Base-by-base conservation (phyloP, 2,329 filamentous ascomycete genomes). In the Alternaria metachromatica region DNA sequence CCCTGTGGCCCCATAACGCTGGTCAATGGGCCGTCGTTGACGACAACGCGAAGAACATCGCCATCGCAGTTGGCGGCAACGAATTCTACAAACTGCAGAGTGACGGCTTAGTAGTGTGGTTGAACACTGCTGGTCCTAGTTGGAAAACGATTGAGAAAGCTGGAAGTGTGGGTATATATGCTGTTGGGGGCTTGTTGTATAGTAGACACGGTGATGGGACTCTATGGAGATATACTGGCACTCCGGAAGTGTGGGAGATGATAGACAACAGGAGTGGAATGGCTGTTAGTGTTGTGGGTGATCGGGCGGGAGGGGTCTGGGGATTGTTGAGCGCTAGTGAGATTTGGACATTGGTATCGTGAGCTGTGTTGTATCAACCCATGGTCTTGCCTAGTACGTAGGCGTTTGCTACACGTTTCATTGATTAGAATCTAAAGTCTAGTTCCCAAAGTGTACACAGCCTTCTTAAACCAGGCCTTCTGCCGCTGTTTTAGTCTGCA, bases 11-110 rank as follows among this genome's bases (percentile, higher is more conserved):
- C 1, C 70, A 76, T 30, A 61, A 58, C 5, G 55, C 48, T 13
- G 60, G 50, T 3, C 68, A 68, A 15, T 75, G 72, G 72, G 62
- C 67, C 13, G 62, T 73, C 41, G 72, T 77, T 23, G 71, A 77
- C 20, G n/a, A 46, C 2, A 74, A 75, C 49, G 23, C 72, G 1
- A 60, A 49, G 2, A 77, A 76, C 15, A 26, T 67, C 9, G 68
- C 60, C 4, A 76, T 77, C 25, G 69, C 72, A 6, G 66, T 69
- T 21, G 75, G 73, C 10, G 73, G 71, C 3, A 67, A 75, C 4
- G 70, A 76, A 10, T 74, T 77, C 57, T 77, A 76, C 63, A 77
- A 77, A 37, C 53, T 76, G 23, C 71, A 77, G 50, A 66, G 60
- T 10, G 66, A 72, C 43, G 71, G 73, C 0, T 48, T 25, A 9